Conservation (phyloP, 352 stramenopile genomes). For the Globisporangium carolinianum region DNA sequence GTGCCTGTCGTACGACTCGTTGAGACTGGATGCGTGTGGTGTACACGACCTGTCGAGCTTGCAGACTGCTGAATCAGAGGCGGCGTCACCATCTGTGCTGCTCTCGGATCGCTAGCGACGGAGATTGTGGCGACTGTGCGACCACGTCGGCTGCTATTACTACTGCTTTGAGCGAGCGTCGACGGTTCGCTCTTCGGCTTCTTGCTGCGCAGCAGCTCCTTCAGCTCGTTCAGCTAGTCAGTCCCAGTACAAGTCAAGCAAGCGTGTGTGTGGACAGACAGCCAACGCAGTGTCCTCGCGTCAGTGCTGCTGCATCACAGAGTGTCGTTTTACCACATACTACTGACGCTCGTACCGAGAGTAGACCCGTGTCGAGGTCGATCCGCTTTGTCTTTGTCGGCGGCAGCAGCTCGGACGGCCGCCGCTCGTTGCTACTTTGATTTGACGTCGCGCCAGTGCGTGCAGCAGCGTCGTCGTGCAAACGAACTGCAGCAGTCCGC, state of each 20-base stretch:
- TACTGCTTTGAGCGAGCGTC: not conserved
- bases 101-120: not conserved
- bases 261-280: not conserved
- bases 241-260: not conserved
- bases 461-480: not conserved
- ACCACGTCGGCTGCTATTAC: not conserved
- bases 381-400: slow-evolving; percentile 6
- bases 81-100: not conserved
- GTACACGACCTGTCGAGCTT: slow-evolving; percentile 1
- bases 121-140: not conserved
- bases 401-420: not conserved
- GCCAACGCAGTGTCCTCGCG: not conserved
- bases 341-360: slow-evolving; percentile 23
- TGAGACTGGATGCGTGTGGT: not conserved
- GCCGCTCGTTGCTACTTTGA: slow-evolving; percentile 5
- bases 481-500: not conserved
- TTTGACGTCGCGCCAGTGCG: not conserved
- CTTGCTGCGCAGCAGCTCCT: slow-evolving; percentile 30
- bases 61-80: not conserved
- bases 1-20: too few relatives aligned
- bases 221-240: slow-evolving; percentile 38
- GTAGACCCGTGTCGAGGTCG: slow-evolving; percentile 26
- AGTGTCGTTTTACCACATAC: not conserved
- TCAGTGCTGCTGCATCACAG: not conserved
- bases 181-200: slow-evolving; percentile 12